These are phyloP conservation scores for Raddia guianensis DNA, from an alignment of 176 grass and related monocot genomes.

Conservation along the genomic window DNA sequence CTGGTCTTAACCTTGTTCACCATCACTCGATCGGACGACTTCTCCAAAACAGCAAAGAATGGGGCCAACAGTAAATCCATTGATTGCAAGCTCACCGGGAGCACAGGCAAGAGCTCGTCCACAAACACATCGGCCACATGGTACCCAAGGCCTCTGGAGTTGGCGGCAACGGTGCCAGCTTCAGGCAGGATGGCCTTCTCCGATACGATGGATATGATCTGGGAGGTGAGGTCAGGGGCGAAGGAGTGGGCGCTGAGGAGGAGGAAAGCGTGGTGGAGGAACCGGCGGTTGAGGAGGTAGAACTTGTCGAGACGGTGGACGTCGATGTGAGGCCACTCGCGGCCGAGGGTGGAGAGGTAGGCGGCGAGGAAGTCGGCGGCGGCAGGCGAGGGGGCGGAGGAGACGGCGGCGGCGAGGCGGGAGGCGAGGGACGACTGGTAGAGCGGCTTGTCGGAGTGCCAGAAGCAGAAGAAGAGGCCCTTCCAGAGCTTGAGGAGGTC, in stretches of 20 bases:
- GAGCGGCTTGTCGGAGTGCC: slow-evolving; percentile 86
- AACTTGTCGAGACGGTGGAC: slow-evolving; percentile 94
- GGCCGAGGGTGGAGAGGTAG: slow-evolving; percentile 73
- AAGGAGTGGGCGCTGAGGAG: slow-evolving; percentile 59
- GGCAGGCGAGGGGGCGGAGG: slow-evolving; percentile 29
- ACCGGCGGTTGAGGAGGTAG: slow-evolving; percentile 83
- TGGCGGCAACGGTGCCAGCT: slow-evolving; percentile 34
- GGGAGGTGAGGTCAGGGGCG: slow-evolving; percentile 39
- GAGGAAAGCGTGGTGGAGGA: slow-evolving; percentile 71
- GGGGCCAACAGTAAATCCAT: slow-evolving; percentile 55
- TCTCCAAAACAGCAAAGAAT: slow-evolving; percentile 72
- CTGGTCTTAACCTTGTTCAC: slow-evolving; percentile 71
- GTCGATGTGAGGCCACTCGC: slow-evolving; percentile 90
- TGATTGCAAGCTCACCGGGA: slow-evolving; percentile 53
- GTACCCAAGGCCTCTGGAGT: slow-evolving; percentile 61
- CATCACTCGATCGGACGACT: slow-evolving; percentile 64
- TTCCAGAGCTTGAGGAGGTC: slow-evolving; percentile 94
- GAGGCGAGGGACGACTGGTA: slow-evolving; percentile 70
- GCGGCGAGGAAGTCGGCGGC: slow-evolving; percentile 64
- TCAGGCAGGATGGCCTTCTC: slow-evolving; percentile 56
- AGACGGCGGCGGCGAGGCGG: slow-evolving; percentile 69
- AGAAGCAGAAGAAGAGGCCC: slow-evolving; percentile 98
- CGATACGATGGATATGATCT: slow-evolving; percentile 48
- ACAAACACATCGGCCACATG: slow-evolving; percentile 82
- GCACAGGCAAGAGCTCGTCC: slow-evolving; percentile 67